A percentile compares a stretch with the other conserved stretches of the same genome.
Conservation (phyloP, 768 basidiomycete genomes). For the Pholiota microspora region DNA sequence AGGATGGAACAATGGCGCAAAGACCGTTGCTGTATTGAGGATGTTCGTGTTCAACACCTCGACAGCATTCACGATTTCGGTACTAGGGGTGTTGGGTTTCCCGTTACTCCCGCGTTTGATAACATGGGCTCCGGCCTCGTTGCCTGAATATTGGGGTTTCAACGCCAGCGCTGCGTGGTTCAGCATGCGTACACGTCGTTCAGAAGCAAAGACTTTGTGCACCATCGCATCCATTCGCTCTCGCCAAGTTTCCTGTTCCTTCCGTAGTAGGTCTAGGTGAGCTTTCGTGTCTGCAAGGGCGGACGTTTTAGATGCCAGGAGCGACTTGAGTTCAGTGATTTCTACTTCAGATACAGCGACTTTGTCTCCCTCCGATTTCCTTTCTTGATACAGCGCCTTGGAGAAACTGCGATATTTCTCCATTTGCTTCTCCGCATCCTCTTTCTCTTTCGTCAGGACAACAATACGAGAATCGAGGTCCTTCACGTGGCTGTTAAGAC, state of each 20-base stretch:
- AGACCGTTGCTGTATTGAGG: neutral
- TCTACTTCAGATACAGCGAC: neutral
- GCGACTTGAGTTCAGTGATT: neutral
- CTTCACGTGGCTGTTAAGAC: neutral
- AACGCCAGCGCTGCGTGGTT: neutral
- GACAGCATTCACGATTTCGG: neutral
- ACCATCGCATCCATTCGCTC: neutral
- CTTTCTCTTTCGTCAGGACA: neutral
- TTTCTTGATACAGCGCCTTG: neutral
- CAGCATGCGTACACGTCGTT: constrained; percentile 1
- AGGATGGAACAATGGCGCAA: neutral
- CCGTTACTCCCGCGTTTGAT: neutral
- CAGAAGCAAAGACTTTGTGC: neutral
- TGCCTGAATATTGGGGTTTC: neutral
- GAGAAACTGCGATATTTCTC: neutral
- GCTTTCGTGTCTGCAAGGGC: neutral
- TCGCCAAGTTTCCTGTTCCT: constrained; percentile 2
- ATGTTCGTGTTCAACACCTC: neutral
- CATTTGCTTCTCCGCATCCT: neutral
- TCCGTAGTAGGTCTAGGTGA: neutral
- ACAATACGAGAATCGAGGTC: neutral
- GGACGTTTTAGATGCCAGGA: neutral
- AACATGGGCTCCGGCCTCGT: neutral
- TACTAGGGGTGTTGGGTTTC: neutral
- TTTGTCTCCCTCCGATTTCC: neutral